A percentile compares a stretch with the other conserved stretches of the same genome.
phyloP scores from a whole-genome alignment of 2,329 filamentous ascomycete genomes.

The Apiospora saccharicola region DNA sequence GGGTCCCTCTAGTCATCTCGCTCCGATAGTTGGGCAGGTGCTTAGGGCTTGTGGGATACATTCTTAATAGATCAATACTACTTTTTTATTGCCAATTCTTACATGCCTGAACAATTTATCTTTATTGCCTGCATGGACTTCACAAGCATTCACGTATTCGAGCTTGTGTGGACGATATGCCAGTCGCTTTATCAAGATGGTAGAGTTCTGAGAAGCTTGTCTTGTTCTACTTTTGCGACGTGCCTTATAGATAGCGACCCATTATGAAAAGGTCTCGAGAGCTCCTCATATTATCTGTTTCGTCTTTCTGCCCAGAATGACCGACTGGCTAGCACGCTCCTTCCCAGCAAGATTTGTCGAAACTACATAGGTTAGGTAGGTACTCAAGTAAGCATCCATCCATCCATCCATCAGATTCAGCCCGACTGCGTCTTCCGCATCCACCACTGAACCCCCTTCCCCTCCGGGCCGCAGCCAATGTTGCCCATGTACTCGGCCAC shows the following conservation, averaged over 20 bases:
- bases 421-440: background rate
- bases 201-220: background rate
- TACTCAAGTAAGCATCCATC: background rate
- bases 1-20: constrained; percentile 29
- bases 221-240: background rate
- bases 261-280: background rate
- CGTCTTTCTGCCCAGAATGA: background rate
- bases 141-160: too few relatives aligned
- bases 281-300: background rate
- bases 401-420: too few relatives aligned
- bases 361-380: background rate
- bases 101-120: background rate
- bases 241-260: background rate
- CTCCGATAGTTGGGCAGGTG: constrained; percentile 35
- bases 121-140: background rate
- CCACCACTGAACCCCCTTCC: background rate
- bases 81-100: background rate
- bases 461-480: background rate
- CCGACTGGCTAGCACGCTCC: background rate
- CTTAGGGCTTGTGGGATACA: constrained; percentile 38
- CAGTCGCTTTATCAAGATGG: background rate
- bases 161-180: background rate
- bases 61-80: constrained; percentile 20
- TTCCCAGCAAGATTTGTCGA: background rate
- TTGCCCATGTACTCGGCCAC: background rate